phyloP scores from a whole-genome alignment of 345 rosid genomes.

The Pseudoturritis turrita region DNA sequence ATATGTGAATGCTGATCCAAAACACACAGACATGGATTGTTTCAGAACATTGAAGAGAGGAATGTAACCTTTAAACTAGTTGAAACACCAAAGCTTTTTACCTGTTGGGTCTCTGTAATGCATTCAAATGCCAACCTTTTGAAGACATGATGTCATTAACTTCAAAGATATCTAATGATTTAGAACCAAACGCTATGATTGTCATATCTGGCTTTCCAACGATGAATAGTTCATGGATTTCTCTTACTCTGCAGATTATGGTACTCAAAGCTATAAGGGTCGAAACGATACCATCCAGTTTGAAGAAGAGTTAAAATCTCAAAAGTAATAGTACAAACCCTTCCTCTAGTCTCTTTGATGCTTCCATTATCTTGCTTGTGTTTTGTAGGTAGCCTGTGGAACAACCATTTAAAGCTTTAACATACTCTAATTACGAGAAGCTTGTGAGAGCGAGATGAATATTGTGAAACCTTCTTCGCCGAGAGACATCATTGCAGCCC shows the following conservation, averaged over 20 bases:
- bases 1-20: constrained; percentile 73
- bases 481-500: constrained; percentile 91
- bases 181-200: constrained; percentile 75
- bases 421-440: background rate
- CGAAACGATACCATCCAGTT: background rate
- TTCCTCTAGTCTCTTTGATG: constrained; percentile 56
- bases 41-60: background rate
- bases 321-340: constrained; percentile 44
- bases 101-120: constrained; percentile 94
- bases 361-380: constrained; percentile 77
- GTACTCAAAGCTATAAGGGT: background rate
- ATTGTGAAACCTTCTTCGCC: constrained; percentile 63
- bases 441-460: background rate
- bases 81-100: constrained; percentile 10
- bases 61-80: background rate
- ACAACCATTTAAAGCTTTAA: constrained; percentile 8
- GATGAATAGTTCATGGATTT: constrained; percentile 63
- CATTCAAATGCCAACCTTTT: constrained; percentile 97
- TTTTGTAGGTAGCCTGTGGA: constrained; percentile 66
- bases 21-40: background rate
- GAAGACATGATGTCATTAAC: constrained; percentile 82
- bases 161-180: constrained; percentile 70
- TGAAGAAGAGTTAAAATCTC: background rate
- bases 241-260: constrained; percentile 50
- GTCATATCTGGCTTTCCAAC: constrained; percentile 94